phyloP scores from a whole-genome alignment of 805 yeast species.

The Metschnikowia anglica region DNA sequence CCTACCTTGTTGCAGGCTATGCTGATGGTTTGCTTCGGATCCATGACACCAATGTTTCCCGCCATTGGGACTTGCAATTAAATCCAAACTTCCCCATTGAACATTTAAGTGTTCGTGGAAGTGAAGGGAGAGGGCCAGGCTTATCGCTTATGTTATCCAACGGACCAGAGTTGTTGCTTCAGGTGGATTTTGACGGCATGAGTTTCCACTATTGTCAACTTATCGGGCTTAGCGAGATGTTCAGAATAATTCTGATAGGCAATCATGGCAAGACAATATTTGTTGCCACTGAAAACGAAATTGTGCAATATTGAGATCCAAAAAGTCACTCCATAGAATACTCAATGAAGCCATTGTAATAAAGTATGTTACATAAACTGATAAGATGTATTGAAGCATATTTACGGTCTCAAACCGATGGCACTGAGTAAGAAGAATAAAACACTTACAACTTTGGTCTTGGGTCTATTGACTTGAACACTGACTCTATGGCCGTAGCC shows the following conservation, averaged over 20 bases:
- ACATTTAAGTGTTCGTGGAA: background rate
- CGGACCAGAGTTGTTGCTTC: slow-evolving; percentile 29
- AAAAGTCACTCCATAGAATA: background rate
- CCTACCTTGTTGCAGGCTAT: slow-evolving; percentile 23
- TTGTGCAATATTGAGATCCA: slow-evolving; percentile 6
- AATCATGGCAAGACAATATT: background rate
- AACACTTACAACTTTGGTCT: slow-evolving; percentile 39
- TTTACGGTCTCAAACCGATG: slow-evolving; percentile 3
- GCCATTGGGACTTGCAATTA: slow-evolving; percentile 10
- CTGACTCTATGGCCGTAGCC: slow-evolving; percentile 72
- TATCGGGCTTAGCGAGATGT: slow-evolving; percentile 28
- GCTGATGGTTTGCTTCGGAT: slow-evolving; percentile 19
- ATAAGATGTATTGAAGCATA: background rate
- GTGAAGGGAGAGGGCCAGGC: background rate
- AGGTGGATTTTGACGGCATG: slow-evolving; percentile 9
- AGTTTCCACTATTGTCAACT: slow-evolving; percentile 16
- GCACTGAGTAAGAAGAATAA: background rate
- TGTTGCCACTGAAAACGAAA: slow-evolving; percentile 14
- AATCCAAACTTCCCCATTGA: slow-evolving; percentile 11
- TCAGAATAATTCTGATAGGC: slow-evolving; percentile 19
- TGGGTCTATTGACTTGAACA: slow-evolving; percentile 53
- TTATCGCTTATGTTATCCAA: slow-evolving; percentile 18
- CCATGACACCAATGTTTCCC: background rate
- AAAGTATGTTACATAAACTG: too few species aligned
- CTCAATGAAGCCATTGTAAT: too few species aligned